These are phyloP conservation scores for Candida quercuum DNA, from an alignment of 805 yeast species.

Conservation along the genomic window DNA sequence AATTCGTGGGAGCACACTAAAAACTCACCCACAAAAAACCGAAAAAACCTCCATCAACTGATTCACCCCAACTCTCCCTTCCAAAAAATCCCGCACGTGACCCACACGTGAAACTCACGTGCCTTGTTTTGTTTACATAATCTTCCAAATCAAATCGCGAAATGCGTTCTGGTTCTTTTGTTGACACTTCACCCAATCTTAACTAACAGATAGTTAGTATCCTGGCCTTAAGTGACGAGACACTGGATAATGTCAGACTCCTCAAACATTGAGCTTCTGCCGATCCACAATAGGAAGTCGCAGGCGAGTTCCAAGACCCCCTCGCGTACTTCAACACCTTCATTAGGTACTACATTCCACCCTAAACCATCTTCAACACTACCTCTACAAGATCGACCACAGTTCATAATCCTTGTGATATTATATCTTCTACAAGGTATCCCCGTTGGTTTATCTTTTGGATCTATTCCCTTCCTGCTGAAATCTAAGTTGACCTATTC, in stretches of 20 bases:
- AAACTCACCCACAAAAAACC: neutral
- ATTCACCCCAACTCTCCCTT: too few species aligned
- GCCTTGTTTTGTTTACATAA: neutral
- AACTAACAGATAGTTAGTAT: neutral
- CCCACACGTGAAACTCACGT: slow-evolving; percentile 1
- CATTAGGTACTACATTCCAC: slow-evolving; percentile 3
- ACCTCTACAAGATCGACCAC: slow-evolving; percentile 55
- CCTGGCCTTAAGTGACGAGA: too few species aligned
- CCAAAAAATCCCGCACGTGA: too few species aligned
- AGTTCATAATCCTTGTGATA: slow-evolving; percentile 66
- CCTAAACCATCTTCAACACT: slow-evolving; percentile 10
- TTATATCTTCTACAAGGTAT: slow-evolving; percentile 90
- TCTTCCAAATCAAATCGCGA: too few species aligned
- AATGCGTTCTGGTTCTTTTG: neutral
- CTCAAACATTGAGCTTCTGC: slow-evolving; percentile 14
- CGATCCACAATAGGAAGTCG: slow-evolving; percentile 16
- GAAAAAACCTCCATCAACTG: neutral
- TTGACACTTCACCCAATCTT: too few species aligned
- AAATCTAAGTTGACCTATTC: slow-evolving; percentile 80
- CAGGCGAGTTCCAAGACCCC: slow-evolving; percentile 7
- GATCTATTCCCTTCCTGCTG: slow-evolving; percentile 84
- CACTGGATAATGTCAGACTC: slow-evolving; percentile 2
- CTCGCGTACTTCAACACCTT: slow-evolving; percentile 8
- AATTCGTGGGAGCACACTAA: neutral
- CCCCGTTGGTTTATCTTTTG: slow-evolving; percentile 94